Evolutionary conservation across 768 basidiomycete genomes (phyloP).

Genomic region (Termitomyces sp.): DNA sequence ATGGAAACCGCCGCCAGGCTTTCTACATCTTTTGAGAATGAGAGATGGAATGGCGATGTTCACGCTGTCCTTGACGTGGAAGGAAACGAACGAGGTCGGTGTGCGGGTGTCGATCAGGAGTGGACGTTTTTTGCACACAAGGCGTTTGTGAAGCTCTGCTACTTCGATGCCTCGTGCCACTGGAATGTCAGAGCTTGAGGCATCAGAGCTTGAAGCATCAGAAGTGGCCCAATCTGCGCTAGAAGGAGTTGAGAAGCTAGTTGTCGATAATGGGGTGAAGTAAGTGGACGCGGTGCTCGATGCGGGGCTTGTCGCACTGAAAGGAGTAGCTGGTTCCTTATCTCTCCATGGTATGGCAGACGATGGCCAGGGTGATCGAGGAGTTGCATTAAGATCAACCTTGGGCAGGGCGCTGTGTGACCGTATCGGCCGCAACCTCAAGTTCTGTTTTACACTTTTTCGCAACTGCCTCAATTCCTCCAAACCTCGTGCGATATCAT

Average conservation of each 20-base stretch:
- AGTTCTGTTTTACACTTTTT: constrained; percentile 68
- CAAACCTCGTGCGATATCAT: constrained; percentile 66
- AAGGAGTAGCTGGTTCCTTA: constrained; percentile 21
- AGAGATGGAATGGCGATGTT: constrained; percentile 88
- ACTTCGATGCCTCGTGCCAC: constrained; percentile 36
- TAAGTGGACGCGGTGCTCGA: constrained; percentile 41
- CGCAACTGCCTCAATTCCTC: constrained; percentile 65
- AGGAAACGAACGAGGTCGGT: constrained; percentile 55
- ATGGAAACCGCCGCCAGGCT: constrained; percentile 63
- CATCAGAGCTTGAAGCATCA: constrained; percentile 9
- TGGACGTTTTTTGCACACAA: constrained; percentile 48
- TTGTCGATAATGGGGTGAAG: constrained; percentile 44
- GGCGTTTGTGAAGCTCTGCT: constrained; percentile 40
- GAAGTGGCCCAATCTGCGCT: constrained; percentile 23
- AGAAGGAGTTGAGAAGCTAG: constrained; percentile 20
- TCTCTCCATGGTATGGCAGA: constrained; percentile 18
- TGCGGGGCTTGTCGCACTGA: constrained; percentile 40
- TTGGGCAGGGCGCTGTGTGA: constrained; percentile 51
- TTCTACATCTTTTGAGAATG: constrained; percentile 80
- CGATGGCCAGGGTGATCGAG: constrained; percentile 20
- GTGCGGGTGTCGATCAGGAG: constrained; percentile 83
- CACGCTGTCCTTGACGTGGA: constrained; percentile 64
- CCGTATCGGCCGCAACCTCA: constrained; percentile 72
- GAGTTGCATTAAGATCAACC: constrained; percentile 26
- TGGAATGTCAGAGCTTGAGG: constrained; percentile 21